Percentiles rank a stretch among this genome's conserved stretches.
These are phyloP conservation scores for Pneumocystis oryctolagi DNA, from an alignment of 1,139 yeast genomes.

Conservation along the genomic window DNA sequence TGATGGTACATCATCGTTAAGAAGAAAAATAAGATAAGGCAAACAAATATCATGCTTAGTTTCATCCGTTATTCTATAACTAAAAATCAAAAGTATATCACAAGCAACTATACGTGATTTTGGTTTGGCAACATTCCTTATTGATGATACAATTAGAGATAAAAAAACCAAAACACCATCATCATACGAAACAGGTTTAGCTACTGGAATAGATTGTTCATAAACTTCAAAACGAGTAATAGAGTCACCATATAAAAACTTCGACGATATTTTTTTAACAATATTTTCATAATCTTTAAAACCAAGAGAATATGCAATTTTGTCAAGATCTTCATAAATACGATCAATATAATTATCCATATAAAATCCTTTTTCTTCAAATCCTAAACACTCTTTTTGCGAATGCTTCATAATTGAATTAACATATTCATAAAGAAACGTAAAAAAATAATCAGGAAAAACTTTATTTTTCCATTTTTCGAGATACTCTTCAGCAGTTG, in stretches of 20 bases:
- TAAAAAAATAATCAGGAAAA: constrained; percentile 62
- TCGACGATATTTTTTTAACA: constrained; percentile 6
- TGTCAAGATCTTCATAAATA: constrained; percentile 34
- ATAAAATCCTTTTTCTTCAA: not conserved
- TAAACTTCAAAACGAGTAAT: constrained; percentile 20
- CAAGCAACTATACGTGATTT: constrained; percentile 54
- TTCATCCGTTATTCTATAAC: constrained; percentile 68
- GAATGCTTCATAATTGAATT: constrained; percentile 29
- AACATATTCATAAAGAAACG: constrained; percentile 55
- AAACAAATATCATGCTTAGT: constrained; percentile 71
- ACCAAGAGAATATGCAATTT: constrained; percentile 17
- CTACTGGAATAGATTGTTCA: constrained; percentile 20
- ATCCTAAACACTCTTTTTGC: constrained; percentile 22
- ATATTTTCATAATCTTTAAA: constrained; percentile 10
- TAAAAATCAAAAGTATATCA: constrained; percentile 58
- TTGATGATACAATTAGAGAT: constrained; percentile 46
- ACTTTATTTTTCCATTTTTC: constrained; percentile 32
- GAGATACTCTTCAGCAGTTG: constrained; percentile 41
- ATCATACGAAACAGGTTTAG: constrained; percentile 24
- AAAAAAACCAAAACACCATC: constrained; percentile 46
- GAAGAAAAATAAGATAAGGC: constrained; percentile 53
- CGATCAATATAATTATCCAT: constrained; percentile 49
- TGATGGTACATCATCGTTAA: constrained; percentile 39
- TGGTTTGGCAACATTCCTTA: constrained; percentile 51
- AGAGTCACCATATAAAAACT: not conserved